Conservation (phyloP, 495 filamentous ascomycete genomes). For the Penicillium dipodomyicola region DNA sequence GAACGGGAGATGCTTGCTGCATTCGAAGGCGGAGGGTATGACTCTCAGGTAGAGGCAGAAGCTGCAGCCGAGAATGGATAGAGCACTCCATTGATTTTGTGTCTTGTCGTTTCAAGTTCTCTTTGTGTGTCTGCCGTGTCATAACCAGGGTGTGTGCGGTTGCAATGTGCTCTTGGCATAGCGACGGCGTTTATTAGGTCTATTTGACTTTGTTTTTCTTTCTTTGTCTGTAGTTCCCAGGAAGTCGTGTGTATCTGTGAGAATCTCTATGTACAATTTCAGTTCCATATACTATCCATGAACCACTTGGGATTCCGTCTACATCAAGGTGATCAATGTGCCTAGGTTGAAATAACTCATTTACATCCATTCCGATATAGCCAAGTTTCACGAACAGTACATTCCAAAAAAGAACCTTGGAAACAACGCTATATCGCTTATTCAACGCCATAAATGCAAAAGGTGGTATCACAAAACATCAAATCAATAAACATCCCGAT, state of each 20-base stretch:
- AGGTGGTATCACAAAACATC: slow-evolving; percentile 15
- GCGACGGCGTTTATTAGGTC: slow-evolving; percentile 40
- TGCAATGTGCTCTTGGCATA: slow-evolving; percentile 39
- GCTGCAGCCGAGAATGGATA: slow-evolving; percentile 31
- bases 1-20: slow-evolving; percentile 68
- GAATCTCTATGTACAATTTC: slow-evolving; percentile 1
- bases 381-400: not conserved
- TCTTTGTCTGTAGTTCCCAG: not conserved
- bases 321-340: not conserved
- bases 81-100: not conserved
- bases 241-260: slow-evolving; percentile 4
- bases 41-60: slow-evolving; percentile 33
- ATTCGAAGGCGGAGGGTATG: slow-evolving; percentile 53
- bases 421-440: slow-evolving; percentile 7
- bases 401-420: not conserved
- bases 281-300: not conserved
- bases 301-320: not conserved
- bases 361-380: not conserved
- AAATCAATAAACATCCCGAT: slow-evolving; percentile 50
- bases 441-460: slow-evolving; percentile 19
- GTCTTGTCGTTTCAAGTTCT: slow-evolving; percentile 2
- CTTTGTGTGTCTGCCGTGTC: slow-evolving; percentile 1
- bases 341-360: not conserved
- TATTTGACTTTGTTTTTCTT: slow-evolving; percentile 7
- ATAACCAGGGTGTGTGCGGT: slow-evolving; percentile 18